phyloP scores from a whole-genome alignment of 2,329 filamentous ascomycete species.

The Pestalotiopsis sp. region DNA sequence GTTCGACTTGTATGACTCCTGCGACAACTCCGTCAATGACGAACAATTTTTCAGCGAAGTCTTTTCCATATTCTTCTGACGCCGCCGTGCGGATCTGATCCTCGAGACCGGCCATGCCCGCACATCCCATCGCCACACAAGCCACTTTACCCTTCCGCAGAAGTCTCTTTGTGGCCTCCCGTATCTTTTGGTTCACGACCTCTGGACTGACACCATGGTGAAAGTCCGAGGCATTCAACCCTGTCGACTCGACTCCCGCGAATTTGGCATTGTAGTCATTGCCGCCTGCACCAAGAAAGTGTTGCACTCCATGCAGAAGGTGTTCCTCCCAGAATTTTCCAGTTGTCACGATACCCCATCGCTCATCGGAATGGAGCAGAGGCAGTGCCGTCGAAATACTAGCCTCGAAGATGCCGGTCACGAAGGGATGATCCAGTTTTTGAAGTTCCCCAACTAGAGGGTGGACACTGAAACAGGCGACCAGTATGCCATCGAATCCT shows the following conservation, averaged over 20 bases:
- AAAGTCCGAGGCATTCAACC: conserved; percentile 77
- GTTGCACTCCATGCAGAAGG: conserved; percentile 64
- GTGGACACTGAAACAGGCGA: conserved; percentile 89
- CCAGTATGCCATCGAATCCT: conserved; percentile 73
- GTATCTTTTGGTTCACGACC: conserved; percentile 67
- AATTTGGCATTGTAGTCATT: conserved; percentile 54
- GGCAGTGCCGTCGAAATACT: conserved; percentile 69
- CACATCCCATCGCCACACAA: conserved; percentile 83
- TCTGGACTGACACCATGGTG: conserved; percentile 68
- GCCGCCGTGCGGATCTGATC: conserved; percentile 73
- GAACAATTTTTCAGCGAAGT: conserved; percentile 55
- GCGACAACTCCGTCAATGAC: conserved; percentile 82
- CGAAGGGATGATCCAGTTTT: conserved; percentile 43
- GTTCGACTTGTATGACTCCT: conserved; percentile 65
- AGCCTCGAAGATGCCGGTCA: conserved; percentile 87
- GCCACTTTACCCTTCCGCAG: conserved; percentile 59
- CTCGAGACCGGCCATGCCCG: conserved; percentile 87
- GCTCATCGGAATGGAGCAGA: conserved; percentile 43
- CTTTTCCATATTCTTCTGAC: conserved; percentile 62
- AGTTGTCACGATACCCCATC: conserved; percentile 88
- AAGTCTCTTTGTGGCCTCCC: conserved; percentile 68
- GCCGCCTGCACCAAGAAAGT: conserved; percentile 57
- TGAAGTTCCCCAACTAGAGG: conserved; percentile 67
- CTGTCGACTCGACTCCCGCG: conserved; percentile 80
- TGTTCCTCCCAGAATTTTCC: conserved; percentile 82